Evolutionary conservation across 306 rosid genomes (phyloP).

Genomic region (Gastrolobium bilobum): DNA sequence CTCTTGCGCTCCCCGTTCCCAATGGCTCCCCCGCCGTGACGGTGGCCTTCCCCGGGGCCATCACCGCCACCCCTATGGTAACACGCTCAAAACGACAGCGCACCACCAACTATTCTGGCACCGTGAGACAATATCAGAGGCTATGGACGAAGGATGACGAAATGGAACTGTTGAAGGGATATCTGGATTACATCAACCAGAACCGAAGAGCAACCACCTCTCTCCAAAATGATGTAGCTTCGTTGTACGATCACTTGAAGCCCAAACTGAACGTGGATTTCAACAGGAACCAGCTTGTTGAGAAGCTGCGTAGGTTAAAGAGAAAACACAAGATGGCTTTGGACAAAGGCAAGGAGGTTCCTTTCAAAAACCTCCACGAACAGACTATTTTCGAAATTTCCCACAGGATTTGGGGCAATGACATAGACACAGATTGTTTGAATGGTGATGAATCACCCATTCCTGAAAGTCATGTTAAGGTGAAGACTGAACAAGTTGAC

Average conservation of each 20-base stretch:
- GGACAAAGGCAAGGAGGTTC: slow-evolving; percentile 57
- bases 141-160: slow-evolving; percentile 61
- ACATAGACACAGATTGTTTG: slow-evolving; percentile 45
- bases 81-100: slow-evolving; percentile 43
- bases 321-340: slow-evolving; percentile 71
- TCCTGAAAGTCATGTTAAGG: slow-evolving; percentile 44
- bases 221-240: slow-evolving; percentile 56
- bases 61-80: slow-evolving; percentile 17
- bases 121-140: slow-evolving; percentile 55
- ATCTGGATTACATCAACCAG: slow-evolving; percentile 48
- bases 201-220: slow-evolving; percentile 35
- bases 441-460: slow-evolving; percentile 51
- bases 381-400: slow-evolving; percentile 84
- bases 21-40: slow-evolving; percentile 49
- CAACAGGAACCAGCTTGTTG: slow-evolving; percentile 51
- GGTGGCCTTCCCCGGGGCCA: slow-evolving; percentile 39
- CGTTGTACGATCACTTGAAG: slow-evolving; percentile 43
- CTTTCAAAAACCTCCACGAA: slow-evolving; percentile 78
- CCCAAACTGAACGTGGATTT: slow-evolving; percentile 41
- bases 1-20: slow-evolving; percentile 44
- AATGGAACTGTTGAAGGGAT: slow-evolving; percentile 51
- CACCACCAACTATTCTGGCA: neutral
- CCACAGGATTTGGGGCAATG: slow-evolving; percentile 81
- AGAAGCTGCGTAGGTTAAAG: slow-evolving; percentile 69
- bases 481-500: slow-evolving; percentile 54